Conservation (phyloP, 108 stramenopile genomes). For the Nitzschia palea region DNA sequence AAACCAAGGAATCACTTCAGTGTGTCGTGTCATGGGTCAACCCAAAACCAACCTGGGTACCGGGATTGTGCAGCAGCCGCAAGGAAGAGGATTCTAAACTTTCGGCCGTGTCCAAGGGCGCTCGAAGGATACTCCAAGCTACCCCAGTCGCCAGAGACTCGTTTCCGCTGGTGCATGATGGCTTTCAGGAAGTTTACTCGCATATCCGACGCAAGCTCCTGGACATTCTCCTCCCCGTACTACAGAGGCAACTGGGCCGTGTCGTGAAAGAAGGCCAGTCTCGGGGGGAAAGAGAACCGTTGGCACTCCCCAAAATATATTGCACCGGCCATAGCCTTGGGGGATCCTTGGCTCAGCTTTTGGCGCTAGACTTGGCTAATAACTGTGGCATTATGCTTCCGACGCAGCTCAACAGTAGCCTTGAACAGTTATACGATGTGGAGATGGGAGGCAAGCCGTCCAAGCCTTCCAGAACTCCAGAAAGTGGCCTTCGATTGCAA, state of each 20-base stretch:
- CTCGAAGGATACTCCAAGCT: constrained; percentile 56
- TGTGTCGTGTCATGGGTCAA: constrained; percentile 22
- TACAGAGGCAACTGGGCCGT: constrained; percentile 71
- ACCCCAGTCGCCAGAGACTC: constrained; percentile 69
- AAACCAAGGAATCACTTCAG: constrained; percentile 1
- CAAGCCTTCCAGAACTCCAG: no score
- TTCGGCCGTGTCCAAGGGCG: constrained; percentile 38
- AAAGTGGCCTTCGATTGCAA: constrained; percentile 44
- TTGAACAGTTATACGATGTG: background rate
- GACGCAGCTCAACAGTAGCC: background rate
- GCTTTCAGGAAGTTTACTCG: constrained; percentile 68
- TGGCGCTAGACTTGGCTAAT: constrained; percentile 75
- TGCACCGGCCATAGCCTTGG: constrained; percentile 75
- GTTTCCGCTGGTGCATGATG: constrained; percentile 76
- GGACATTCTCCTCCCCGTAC: constrained; percentile 46
- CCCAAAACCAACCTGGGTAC: constrained; percentile 22
- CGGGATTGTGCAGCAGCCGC: constrained; percentile 1
- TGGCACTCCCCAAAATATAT: constrained; percentile 81
- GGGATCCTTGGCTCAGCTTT: constrained; percentile 68
- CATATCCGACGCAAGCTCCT: constrained; percentile 67
- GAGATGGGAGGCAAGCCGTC: background rate
- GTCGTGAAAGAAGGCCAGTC: background rate
- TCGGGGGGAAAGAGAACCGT: constrained; percentile 16
- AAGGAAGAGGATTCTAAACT: constrained; percentile 5
- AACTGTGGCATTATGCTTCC: constrained; percentile 69